phyloP scores from a whole-genome alignment of 495 filamentous ascomycete species.

The Tricharina praecox region DNA sequence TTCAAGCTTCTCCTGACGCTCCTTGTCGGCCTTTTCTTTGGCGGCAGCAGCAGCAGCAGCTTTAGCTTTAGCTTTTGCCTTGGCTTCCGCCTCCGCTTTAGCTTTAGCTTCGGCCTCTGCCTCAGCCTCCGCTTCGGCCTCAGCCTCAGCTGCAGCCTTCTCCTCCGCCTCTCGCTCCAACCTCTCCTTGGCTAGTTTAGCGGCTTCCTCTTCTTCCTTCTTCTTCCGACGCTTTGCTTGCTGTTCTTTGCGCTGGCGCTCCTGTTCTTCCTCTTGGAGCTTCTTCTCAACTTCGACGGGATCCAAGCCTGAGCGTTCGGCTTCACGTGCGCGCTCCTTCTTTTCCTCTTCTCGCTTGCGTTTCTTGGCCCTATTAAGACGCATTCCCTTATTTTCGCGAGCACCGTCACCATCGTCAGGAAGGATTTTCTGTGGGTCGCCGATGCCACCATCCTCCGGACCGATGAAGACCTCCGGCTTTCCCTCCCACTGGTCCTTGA shows the following conservation, averaged over 20 bases:
- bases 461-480: slow-evolving; percentile 16
- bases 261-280: slow-evolving; percentile 10
- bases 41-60: slow-evolving; percentile 16
- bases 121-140: background rate
- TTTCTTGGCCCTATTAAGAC: slow-evolving; percentile 29
- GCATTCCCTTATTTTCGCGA: slow-evolving; percentile 26
- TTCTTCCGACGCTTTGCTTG: slow-evolving; percentile 7
- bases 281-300: slow-evolving; percentile 12
- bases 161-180: background rate
- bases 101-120: slow-evolving; percentile 1
- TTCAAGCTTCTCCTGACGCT: slow-evolving; percentile 8
- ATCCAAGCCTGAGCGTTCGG: slow-evolving; percentile 8
- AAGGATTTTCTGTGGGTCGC: slow-evolving; percentile 23
- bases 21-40: slow-evolving; percentile 23
- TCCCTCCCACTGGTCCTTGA: slow-evolving; percentile 19
- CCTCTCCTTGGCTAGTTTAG: background rate
- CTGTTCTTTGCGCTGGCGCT: slow-evolving; percentile 6
- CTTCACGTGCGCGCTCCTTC: slow-evolving; percentile 24
- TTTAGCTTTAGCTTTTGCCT: slow-evolving; percentile 8
- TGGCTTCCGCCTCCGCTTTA: slow-evolving; percentile 6
- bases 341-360: slow-evolving; percentile 44
- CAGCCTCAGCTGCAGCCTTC: background rate
- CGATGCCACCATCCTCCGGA: slow-evolving; percentile 25
- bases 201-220: slow-evolving; percentile 6
- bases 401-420: slow-evolving; percentile 21